Base-by-base conservation (phyloP, 179 eudicot species). In the Spergularia azorica region DNA sequence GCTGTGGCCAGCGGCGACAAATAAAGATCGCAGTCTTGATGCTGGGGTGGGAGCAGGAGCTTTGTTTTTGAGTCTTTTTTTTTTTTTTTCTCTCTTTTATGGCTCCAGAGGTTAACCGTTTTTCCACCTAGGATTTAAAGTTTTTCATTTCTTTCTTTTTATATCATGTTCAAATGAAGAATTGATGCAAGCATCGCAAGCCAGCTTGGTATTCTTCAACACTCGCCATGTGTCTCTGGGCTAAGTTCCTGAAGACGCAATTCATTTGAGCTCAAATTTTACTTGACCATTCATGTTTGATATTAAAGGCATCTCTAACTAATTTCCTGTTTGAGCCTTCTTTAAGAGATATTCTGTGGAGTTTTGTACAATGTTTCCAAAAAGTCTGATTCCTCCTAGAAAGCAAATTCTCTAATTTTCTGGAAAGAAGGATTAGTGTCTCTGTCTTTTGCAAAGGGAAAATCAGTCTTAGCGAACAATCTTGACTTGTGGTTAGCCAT, bases 201-300 rank as follows among this genome's bases (percentile, higher is more conserved):
- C 13, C 58, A 46, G 46, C 5, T 73, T 6, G 58, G 61, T 54
- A 15, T 51, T 21, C 17, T 12, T 70, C 59, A 13, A 70, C 60
- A 26, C 17, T n/a, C 15, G 14, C 46, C 55, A 52, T 48, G 54
- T 52, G 60, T 59, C 54, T 73, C 46, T 56, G 36, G 46, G 8
- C 14, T 56, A 56, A 4, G 51, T 71, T 13, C 56, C 56, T 21
- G 52, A 46, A n/a, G 74, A 48, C 18, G 63, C 39, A 38, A 3
- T 18, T 60, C 43, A 46, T 48, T 69, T 9, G 61, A 46, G 51
- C 58, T 80, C n/a, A 51, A 38, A 73, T 52, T 48, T 73, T 48
- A 10, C 50, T 60, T 20, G 48, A 26, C 12, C 11, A 15, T 18
- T 18, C 6, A 67, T 41, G 9, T 26, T 60, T 7, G 14, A 65